Base-by-base conservation (phyloP, 306 rosid species). In the Parietaria judaica region DNA sequence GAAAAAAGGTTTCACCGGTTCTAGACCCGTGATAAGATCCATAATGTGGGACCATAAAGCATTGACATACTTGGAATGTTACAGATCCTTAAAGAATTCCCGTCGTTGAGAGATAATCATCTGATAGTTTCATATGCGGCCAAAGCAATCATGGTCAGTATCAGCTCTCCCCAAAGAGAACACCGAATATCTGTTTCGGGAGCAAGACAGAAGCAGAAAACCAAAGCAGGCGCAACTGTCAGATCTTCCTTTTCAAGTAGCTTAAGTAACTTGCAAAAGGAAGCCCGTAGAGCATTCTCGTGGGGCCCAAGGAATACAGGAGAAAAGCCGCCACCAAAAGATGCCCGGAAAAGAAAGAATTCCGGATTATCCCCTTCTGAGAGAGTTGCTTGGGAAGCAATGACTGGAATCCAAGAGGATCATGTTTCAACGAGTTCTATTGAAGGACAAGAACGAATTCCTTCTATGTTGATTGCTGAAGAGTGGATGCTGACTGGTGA, bases 401-500 rank as follows among this genome's bases (percentile, higher is more conserved):
- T 91, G 98, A 74, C 98, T 70, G 98, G 98, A 60, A 91, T 91
- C 72, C 89, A 85, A 66, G 98, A 91, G 86, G 98, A 91, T 74
- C 86, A 74, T 55, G 74, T 79, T 74, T 87, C 85, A 63, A 66
- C 89, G 36, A 75, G 77, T 83, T 78, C 92, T 70, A 56, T 78
- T 56, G 98, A 91, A 69, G 98, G 96, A 75, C 98, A 91, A 79
- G 98, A 88, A 56, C 85, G 96, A 12, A 86, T 88, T 62, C 95
- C 95, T 70, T 72, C 96, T 7, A 80, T 91, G 76, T 85, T 88
- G 23, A 85, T 91, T 73, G 66, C 95, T 11, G 98, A 91, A 80
- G 98, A 88, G 65, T 91, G 98, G 98, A 88, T 86, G 95, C 89
- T 91, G 63, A 82, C 98, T 55, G 97, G 97, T 61, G 94, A 84